phyloP scores from a whole-genome alignment of 2,329 filamentous ascomycete genomes.

The Exophiala bonariae region DNA sequence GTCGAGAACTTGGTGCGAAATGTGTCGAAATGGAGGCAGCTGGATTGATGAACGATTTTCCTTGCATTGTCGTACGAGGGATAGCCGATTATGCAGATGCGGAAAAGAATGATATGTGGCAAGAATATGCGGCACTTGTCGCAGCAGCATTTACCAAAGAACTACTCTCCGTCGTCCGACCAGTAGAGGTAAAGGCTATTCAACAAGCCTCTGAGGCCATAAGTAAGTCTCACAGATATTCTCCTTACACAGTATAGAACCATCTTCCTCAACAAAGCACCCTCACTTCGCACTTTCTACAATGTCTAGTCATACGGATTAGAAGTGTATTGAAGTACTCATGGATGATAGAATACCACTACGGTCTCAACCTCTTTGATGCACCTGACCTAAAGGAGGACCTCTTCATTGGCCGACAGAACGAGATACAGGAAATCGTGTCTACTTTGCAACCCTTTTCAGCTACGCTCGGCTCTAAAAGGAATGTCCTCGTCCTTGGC shows the following conservation, averaged over 20 bases:
- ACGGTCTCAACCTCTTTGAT: conserved; percentile 9
- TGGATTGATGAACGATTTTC: conserved; percentile 11
- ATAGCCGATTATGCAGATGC: conserved; percentile 16
- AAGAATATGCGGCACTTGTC: conserved; percentile 6
- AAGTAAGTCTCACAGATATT: too few species aligned
- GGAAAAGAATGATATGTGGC: conserved; percentile 14
- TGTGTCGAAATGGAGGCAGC: conserved; percentile 17
- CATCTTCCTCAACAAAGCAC: too few species aligned
- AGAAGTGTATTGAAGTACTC: too few species aligned
- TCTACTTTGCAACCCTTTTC: conserved; percentile 18
- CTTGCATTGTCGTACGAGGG: conserved; percentile 12
- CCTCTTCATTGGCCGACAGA: conserved; percentile 16
- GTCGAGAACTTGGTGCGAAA: conserved; percentile 1
- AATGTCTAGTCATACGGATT: too few species aligned
- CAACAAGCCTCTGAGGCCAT: too few species aligned
- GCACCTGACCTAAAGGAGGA: conserved; percentile 6
- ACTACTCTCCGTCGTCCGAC: too few species aligned
- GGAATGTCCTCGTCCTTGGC: conserved; percentile 32
- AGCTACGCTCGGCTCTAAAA: not conserved
- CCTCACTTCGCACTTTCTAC: too few species aligned
- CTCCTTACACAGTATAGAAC: too few species aligned
- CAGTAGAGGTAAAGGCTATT: too few species aligned
- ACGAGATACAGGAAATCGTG: conserved; percentile 12
- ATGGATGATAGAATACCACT: too few species aligned
- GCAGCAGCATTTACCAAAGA: conserved; percentile 14